Percentiles rank a stretch among this genome's conserved stretches.
These are phyloP conservation scores for Cinchona pubescens DNA, from an alignment of 257 asterid genomes.

Conservation along the genomic window DNA sequence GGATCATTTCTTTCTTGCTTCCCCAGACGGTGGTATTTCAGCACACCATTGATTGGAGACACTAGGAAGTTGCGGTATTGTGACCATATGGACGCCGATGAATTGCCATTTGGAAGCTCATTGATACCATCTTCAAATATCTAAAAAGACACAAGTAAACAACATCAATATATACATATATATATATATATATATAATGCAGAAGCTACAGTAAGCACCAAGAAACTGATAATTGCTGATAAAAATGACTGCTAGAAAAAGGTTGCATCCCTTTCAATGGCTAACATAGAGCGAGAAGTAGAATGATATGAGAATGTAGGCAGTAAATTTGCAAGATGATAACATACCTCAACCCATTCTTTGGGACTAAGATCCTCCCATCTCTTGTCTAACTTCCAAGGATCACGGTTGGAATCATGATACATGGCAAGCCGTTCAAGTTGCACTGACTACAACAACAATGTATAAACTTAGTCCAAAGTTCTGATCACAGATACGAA, in stretches of 20 bases:
- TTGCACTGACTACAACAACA: slow-evolving; percentile 69
- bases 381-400: slow-evolving; percentile 82
- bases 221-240: neutral
- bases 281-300: slow-evolving; percentile 5
- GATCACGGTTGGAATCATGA: slow-evolving; percentile 84
- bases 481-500: slow-evolving; percentile 11
- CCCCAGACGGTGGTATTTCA: slow-evolving; percentile 93
- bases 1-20: slow-evolving; percentile 86
- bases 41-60: slow-evolving; percentile 91
- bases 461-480: slow-evolving; percentile 21
- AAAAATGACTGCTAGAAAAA: neutral
- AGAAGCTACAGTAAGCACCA: slow-evolving; percentile 12
- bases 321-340: neutral
- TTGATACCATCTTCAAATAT: slow-evolving; percentile 90
- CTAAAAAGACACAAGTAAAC: slow-evolving; percentile 30
- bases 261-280: neutral
- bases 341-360: slow-evolving; percentile 89
- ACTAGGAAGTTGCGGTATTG: slow-evolving; percentile 68
- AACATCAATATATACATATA: neutral
- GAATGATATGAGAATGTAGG: neutral
- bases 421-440: slow-evolving; percentile 97
- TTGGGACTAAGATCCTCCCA: slow-evolving; percentile 96
- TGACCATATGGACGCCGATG: slow-evolving; percentile 59
- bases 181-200: no score
- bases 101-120: slow-evolving; percentile 52